These are phyloP conservation scores for Dictyostelium firmibasis DNA, from an alignment of 78 protist species.

Conservation along the genomic window DNA sequence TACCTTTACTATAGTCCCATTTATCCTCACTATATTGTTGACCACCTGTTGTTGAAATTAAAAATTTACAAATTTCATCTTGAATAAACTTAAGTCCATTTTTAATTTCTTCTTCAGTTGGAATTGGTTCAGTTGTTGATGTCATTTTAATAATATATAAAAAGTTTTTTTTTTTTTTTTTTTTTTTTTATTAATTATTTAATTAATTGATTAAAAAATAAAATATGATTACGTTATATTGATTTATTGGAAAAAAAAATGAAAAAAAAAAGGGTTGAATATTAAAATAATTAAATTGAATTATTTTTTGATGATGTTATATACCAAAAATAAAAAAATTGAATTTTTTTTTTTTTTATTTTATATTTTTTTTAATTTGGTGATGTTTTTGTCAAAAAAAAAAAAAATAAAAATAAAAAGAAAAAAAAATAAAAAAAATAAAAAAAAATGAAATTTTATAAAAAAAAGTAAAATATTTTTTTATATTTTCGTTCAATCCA, in stretches of 20 bases:
- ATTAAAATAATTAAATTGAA: neutral
- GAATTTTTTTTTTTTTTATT: too few relatives aligned
- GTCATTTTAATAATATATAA: too few relatives aligned
- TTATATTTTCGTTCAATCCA: too few relatives aligned
- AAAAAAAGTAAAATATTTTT: too few relatives aligned
- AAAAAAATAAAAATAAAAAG: too few relatives aligned
- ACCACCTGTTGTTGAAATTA: slow-evolving; percentile 10
- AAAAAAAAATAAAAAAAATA: too few relatives aligned
- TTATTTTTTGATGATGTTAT: neutral
- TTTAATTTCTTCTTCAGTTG: slow-evolving; percentile 28
- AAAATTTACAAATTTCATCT: slow-evolving; percentile 19
- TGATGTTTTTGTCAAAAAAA: too few relatives aligned
- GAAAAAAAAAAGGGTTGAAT: too few relatives aligned
- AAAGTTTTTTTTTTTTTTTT: neutral
- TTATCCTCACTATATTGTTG: slow-evolving; percentile 33
- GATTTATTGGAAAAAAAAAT: too few relatives aligned
- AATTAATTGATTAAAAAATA: too few relatives aligned
- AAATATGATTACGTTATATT: neutral
- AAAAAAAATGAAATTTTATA: too few relatives aligned
- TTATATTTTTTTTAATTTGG: too few relatives aligned
- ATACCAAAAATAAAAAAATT: neutral
- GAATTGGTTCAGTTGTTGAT: neutral
- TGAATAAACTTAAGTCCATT: slow-evolving; percentile 45
- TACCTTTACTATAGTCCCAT: slow-evolving; percentile 79
- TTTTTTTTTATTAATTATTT: neutral